Evolutionary conservation across 2,329 filamentous ascomycete species (phyloP), one percentile per base, ranked within the genome.

Genomic region (Fusarium caatingaense): DNA sequence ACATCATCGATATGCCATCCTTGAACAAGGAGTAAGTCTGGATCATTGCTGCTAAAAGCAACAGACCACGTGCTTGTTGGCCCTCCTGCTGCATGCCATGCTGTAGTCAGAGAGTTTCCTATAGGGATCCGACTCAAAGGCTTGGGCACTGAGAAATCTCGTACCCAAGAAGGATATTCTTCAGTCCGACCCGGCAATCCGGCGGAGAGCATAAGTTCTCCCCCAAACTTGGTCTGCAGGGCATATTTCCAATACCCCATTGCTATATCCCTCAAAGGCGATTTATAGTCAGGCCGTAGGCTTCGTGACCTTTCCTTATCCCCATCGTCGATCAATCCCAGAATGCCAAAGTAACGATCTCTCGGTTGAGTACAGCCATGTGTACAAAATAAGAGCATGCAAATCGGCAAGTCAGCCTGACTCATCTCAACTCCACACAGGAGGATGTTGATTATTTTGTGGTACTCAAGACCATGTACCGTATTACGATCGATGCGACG

Each of bases 281-380:
- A 57, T 1, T 20, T 57, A 20, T 65, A 65, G 8, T 65, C 58
- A 25, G 62, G 46, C 7, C 28, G 27, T 8, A 65, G n/a, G 11
- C 32, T 37, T 2, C 9, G 18, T 8, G 51, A 21, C 8, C 34
- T 46, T 9, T 50, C 40, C 0, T 27, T 30, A 11, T 56, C 46
- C 2, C 48, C 8, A 3, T 47, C 51, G 3, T 63, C 20, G 2
- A 65, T 8, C 51, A 65, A 20, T 1, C 62, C 51, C 2, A 65
- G 40, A n/a, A 65, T 57, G 13, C 45, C 58, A 12, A 65, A 63
- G 27, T 65, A 63, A 6, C 57, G 51, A 15, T 65, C 62, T 10
- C 45, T 32, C 0, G 62, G 58, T 15, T 46, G 32, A 9, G 27
- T 65, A 18, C 58, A 63, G 4, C n/a, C 21, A 3, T 49, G 41